Percentiles rank a stretch among this genome's conserved stretches.
These are phyloP conservation scores for Aspergillus panamensis DNA, from an alignment of 495 filamentous ascomycete genomes.

Conservation along the genomic window DNA sequence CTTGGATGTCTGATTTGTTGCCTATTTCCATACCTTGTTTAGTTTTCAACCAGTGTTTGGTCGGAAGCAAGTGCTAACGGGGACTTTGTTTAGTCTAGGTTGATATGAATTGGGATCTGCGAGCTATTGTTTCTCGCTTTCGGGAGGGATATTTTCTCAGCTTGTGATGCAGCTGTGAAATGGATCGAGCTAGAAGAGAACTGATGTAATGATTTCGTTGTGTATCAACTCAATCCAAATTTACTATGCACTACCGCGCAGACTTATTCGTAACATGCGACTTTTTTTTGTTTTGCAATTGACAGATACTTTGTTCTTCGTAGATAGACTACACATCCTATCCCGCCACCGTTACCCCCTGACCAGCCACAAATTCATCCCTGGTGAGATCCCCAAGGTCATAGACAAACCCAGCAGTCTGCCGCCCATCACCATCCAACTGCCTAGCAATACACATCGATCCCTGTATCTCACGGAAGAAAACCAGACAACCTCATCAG, in stretches of 20 bases:
- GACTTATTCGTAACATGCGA: no score
- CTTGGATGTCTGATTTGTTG: constrained; percentile 52
- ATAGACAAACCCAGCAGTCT: background rate
- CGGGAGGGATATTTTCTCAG: no score
- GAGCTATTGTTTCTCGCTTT: background rate
- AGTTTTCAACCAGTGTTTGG: background rate
- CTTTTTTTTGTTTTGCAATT: no score
- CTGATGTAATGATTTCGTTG: no score
- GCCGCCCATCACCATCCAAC: background rate
- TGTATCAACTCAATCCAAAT: no score
- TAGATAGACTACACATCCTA: background rate
- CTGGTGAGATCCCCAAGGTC: background rate
- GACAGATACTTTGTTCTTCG: no score
- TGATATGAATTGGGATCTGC: background rate
- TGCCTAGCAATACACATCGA: background rate
- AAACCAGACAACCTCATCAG: background rate
- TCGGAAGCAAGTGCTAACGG: constrained; percentile 10
- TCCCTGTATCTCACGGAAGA: background rate
- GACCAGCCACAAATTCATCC: background rate
- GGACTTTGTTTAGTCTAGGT: constrained; percentile 10
- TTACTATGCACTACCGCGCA: no score
- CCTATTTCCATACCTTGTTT: constrained; percentile 3
- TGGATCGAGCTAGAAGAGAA: no score
- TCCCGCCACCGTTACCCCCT: background rate
- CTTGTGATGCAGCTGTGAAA: no score